Evolutionary conservation across 495 filamentous ascomycete species (phyloP).

Genomic region (Aspergillus cavernicola): DNA sequence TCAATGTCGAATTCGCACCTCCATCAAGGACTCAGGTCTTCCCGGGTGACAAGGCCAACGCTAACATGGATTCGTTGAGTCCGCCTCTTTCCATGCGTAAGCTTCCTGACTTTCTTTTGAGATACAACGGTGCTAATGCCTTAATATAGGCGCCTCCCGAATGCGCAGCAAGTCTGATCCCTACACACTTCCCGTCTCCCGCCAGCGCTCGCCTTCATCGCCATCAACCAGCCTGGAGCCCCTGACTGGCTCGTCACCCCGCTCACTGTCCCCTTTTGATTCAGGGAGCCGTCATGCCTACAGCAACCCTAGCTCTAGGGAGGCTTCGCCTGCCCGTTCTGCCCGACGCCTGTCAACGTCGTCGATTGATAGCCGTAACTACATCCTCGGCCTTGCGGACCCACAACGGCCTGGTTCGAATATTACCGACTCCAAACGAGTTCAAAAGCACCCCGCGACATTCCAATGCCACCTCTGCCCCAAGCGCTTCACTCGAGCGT

Average conservation of each 20-base stretch:
- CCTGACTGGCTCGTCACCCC: constrained; percentile 44
- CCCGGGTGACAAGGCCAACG: constrained; percentile 59
- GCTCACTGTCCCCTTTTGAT: constrained; percentile 68
- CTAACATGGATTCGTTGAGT: constrained; percentile 72
- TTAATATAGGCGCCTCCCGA: constrained; percentile 48
- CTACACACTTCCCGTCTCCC: constrained; percentile 45
- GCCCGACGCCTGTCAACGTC: constrained; percentile 83
- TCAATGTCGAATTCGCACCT: constrained; percentile 91
- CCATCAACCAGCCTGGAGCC: constrained; percentile 44
- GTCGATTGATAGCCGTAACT: constrained; percentile 79
- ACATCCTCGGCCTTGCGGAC: constrained; percentile 87
- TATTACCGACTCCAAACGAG: constrained; percentile 63
- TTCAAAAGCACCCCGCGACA: constrained; percentile 92
- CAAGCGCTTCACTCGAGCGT: constrained; percentile 83
- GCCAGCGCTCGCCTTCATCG: constrained; percentile 42
- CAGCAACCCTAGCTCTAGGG: constrained; percentile 48
- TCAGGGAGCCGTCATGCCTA: constrained; percentile 28
- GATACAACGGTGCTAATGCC: constrained; percentile 15
- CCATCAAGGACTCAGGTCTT: constrained; percentile 71
- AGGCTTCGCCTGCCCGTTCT: constrained; percentile 57
- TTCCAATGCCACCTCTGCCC: constrained; percentile 85
- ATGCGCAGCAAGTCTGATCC: constrained; percentile 71
- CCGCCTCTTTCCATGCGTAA: constrained; percentile 69
- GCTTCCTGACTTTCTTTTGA: constrained; percentile 21
- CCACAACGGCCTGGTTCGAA: constrained; percentile 72